phyloP scores from a whole-genome alignment of 208 protist genomes.

The Naegleria fowleri region DNA sequence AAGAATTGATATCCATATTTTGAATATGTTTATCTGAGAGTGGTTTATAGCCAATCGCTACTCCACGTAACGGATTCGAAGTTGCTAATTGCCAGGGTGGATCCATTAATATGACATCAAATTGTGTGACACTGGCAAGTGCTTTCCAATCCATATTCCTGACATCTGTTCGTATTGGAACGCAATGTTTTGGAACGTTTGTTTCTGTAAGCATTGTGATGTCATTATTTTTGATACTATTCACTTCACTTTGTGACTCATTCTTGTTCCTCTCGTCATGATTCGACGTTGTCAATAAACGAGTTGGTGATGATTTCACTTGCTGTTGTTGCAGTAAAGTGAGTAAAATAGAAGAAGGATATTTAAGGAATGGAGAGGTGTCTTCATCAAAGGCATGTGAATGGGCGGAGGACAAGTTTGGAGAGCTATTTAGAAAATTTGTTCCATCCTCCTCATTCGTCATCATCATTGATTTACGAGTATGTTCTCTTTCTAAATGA shows the following conservation, averaged over 20 bases:
- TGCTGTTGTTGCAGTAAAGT: background rate
- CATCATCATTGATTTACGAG: background rate
- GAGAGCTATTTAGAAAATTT: background rate
- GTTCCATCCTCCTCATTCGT: background rate
- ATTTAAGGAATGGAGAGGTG: background rate
- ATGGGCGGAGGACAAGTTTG: too few species aligned
- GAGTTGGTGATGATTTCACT: background rate
- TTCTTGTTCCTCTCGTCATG: too few species aligned
- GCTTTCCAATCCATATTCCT: slow-evolving; percentile 43
- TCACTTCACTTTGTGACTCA: too few species aligned
- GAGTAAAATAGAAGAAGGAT: background rate
- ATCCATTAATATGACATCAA: slow-evolving; percentile 63
- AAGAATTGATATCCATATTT: slow-evolving; percentile 42
- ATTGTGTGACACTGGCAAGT: slow-evolving; percentile 32
- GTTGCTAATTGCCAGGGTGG: slow-evolving; percentile 58
- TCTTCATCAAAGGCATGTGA: background rate
- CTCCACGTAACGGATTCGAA: slow-evolving; percentile 41
- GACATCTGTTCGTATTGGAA: slow-evolving; percentile 51
- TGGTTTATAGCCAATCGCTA: slow-evolving; percentile 53
- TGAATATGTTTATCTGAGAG: slow-evolving; percentile 48
- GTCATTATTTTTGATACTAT: background rate
- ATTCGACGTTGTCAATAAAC: too few species aligned
- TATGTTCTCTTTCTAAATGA: background rate
- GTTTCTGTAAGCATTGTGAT: background rate
- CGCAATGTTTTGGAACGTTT: slow-evolving; percentile 40